Evolutionary conservation across 306 rosid species (phyloP).

Genomic region (Rosa persica): DNA sequence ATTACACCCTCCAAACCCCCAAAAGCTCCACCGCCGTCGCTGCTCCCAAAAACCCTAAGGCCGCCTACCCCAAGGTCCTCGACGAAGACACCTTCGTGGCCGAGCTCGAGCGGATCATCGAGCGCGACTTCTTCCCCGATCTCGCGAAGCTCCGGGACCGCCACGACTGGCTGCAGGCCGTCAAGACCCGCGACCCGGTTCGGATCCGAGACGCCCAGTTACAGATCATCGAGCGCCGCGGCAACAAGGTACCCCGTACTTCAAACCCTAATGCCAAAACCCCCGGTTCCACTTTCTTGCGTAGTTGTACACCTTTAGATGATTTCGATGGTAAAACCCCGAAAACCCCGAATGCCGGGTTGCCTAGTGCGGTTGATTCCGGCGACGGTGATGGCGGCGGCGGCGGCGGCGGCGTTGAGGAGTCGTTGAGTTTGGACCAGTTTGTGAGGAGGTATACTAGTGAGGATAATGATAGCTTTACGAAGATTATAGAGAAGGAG

Average conservation of each 20-base stretch:
- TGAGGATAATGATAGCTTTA: slow-evolving; percentile 83
- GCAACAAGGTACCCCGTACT: slow-evolving; percentile 38
- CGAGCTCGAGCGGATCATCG: slow-evolving; percentile 89
- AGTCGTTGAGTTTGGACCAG: slow-evolving; percentile 63
- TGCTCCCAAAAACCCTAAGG: slow-evolving; percentile 22
- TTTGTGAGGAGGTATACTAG: slow-evolving; percentile 82
- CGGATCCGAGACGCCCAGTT: slow-evolving; percentile 88
- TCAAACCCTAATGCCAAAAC: slow-evolving; percentile 52
- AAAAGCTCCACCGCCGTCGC: neutral
- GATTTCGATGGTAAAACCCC: slow-evolving; percentile 70
- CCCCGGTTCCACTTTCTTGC: slow-evolving; percentile 79
- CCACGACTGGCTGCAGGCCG: slow-evolving; percentile 91
- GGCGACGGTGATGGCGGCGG: slow-evolving; percentile 27
- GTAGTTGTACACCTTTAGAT: slow-evolving; percentile 73
- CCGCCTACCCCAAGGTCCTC: slow-evolving; percentile 50
- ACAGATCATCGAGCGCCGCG: slow-evolving; percentile 90
- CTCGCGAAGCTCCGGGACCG: slow-evolving; percentile 94
- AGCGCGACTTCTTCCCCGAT: slow-evolving; percentile 96
- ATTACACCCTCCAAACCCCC: slow-evolving; percentile 31
- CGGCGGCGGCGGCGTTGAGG: slow-evolving; percentile 35
- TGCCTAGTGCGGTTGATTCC: slow-evolving; percentile 19
- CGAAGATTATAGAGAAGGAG: slow-evolving; percentile 76
- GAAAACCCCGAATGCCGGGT: slow-evolving; percentile 30
- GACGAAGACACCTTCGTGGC: slow-evolving; percentile 85
- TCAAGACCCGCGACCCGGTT: slow-evolving; percentile 74